These are phyloP conservation scores for Alternaria triticina DNA, from an alignment of 2,329 filamentous ascomycete genomes.

Conservation along the genomic window DNA sequence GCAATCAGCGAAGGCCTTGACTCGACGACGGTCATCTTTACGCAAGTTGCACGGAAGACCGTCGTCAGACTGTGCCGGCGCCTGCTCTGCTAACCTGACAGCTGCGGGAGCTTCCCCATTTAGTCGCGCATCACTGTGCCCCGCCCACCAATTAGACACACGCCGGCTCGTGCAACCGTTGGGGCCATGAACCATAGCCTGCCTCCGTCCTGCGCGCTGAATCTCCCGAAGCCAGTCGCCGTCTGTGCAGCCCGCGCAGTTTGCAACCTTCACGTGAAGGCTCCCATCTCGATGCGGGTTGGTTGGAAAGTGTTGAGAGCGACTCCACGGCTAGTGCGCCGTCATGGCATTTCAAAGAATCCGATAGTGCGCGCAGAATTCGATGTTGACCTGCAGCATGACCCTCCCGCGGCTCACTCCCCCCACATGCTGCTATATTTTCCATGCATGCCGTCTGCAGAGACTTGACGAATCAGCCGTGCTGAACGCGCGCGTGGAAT, in stretches of 20 bases:
- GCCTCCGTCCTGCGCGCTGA: background rate
- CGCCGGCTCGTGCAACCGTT: background rate
- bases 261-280: background rate
- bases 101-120: constrained; percentile 1
- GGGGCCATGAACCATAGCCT: background rate
- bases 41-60: constrained; percentile 2
- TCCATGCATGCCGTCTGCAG: background rate
- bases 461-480: background rate
- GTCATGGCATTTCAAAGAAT: constrained; percentile 17
- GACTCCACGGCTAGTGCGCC: background rate
- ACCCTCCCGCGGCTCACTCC: background rate
- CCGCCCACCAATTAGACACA: background rate
- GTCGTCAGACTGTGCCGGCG: background rate
- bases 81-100: background rate
- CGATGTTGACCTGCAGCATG: constrained; percentile 6
- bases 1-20: background rate
- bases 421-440: background rate
- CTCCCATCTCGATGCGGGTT: background rate
- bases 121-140: constrained; percentile 7
- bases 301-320: constrained; percentile 2
- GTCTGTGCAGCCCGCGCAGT: background rate
- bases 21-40: constrained; percentile 10
- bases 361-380: constrained; percentile 14
- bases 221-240: background rate
- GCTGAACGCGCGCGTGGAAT: background rate